These are phyloP conservation scores for Quercus engelmannii DNA, from an alignment of 306 rosid genomes.

Conservation along the genomic window DNA sequence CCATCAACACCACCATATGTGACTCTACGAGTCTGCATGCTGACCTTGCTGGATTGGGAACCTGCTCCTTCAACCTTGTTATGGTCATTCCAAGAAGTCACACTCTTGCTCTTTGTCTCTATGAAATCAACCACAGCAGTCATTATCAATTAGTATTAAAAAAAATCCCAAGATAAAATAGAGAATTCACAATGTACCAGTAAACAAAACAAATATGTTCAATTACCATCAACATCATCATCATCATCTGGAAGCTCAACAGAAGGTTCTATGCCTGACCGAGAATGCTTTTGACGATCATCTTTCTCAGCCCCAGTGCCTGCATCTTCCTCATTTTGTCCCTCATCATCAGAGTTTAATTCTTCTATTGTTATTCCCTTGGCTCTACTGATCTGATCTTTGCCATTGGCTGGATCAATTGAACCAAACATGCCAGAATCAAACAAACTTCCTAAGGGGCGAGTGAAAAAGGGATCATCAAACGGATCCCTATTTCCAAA, in stretches of 20 bases:
- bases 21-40: conserved; percentile 56
- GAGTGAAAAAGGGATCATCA: conserved; percentile 75
- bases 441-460: conserved; percentile 43
- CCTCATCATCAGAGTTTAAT: conserved; percentile 60
- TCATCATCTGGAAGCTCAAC: conserved; percentile 88
- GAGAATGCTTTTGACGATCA: conserved; percentile 9
- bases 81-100: conserved; percentile 20
- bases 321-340: conserved; percentile 12
- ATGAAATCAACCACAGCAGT: conserved; percentile 1
- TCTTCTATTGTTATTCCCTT: conserved; percentile 63
- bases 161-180: neutral
- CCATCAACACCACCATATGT: conserved; percentile 88
- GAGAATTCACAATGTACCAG: neutral
- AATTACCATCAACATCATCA: conserved; percentile 45
- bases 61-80: conserved; percentile 23
- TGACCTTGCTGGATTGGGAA: conserved; percentile 20
- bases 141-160: neutral
- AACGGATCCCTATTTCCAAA: conserved; percentile 73
- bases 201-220: neutral
- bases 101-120: conserved; percentile 37
- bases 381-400: conserved; percentile 25
- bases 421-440: conserved; percentile 29
- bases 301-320: conserved; percentile 17
- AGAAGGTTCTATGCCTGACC: conserved; percentile 55
- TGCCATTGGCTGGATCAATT: conserved; percentile 17